Evolutionary conservation across 768 basidiomycete species (phyloP).

Genomic region (Gloeostereum incarnatum): DNA sequence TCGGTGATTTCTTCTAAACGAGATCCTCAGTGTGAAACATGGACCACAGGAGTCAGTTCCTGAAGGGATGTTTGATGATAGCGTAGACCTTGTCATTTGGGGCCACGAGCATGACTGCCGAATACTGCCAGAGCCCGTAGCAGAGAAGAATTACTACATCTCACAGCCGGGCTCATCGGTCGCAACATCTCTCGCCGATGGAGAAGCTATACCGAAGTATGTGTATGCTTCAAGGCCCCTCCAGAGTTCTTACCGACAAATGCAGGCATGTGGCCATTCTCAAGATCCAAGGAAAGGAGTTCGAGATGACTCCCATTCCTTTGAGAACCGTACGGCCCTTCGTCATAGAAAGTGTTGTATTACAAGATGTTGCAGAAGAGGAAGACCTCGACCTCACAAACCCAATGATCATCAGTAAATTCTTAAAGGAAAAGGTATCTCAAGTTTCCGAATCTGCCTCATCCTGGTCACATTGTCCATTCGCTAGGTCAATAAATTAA

Average conservation of each 20-base stretch:
- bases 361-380: constrained; percentile 73
- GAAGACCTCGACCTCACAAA: constrained; percentile 71
- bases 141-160: constrained; percentile 87
- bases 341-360: constrained; percentile 71
- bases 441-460: neutral
- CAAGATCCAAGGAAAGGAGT: constrained; percentile 82
- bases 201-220: constrained; percentile 88
- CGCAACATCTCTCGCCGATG: constrained; percentile 90
- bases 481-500: constrained; percentile 64
- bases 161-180: constrained; percentile 93
- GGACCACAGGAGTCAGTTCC: constrained; percentile 93
- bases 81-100: constrained; percentile 90
- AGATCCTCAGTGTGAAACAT: constrained; percentile 70
- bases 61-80: constrained; percentile 96
- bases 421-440: constrained; percentile 59
- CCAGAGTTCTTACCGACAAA: neutral
- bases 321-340: constrained; percentile 93
- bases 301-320: constrained; percentile 76
- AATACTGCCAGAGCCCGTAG: constrained; percentile 82
- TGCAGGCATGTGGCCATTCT: constrained; percentile 85
- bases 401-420: constrained; percentile 77
- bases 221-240: constrained; percentile 9
- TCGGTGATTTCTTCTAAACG: neutral
- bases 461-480: neutral
- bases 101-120: constrained; percentile 99